phyloP scores from a whole-genome alignment of 2,329 filamentous ascomycete genomes.

The Cladosporium sp. region DNA sequence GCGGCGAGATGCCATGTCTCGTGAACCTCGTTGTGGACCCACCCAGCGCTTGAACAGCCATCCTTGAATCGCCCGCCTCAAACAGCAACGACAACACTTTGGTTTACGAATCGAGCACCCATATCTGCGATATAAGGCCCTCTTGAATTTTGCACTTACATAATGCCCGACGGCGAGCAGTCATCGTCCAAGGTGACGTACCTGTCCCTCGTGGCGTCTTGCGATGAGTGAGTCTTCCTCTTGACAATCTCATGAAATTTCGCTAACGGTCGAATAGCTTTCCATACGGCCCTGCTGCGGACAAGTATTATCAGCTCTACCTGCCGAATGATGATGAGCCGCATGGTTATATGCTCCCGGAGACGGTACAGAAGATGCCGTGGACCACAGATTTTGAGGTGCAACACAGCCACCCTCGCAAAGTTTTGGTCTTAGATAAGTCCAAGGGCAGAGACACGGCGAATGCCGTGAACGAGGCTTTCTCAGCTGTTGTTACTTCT shows the following conservation, averaged over 20 bases:
- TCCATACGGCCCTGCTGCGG: slow-evolving; percentile 40
- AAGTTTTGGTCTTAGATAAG: slow-evolving; percentile 31
- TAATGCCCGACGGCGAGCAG: background rate
- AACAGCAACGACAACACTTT: too few species aligned
- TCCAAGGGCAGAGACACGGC: slow-evolving; percentile 59
- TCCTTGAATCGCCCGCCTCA: too few species aligned
- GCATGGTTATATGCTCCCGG: slow-evolving; percentile 52
- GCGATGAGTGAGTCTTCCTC: background rate
- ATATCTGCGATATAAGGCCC: too few species aligned
- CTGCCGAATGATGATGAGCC: slow-evolving; percentile 58
- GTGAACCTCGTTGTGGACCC: too few species aligned
- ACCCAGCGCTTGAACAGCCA: too few species aligned
- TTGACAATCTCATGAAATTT: background rate
- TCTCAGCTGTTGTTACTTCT: slow-evolving; percentile 58
- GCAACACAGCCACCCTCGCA: slow-evolving; percentile 22
- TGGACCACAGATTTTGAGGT: slow-evolving; percentile 52
- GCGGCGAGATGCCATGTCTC: too few species aligned
- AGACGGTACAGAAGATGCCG: slow-evolving; percentile 53
- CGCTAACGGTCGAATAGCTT: slow-evolving; percentile 33
- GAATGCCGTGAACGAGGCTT: slow-evolving; percentile 48
- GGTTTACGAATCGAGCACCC: too few species aligned
- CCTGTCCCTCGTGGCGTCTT: slow-evolving; percentile 1
- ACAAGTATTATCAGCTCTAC: slow-evolving; percentile 57
- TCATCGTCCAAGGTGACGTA: background rate
- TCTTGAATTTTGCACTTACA: too few species aligned